These are phyloP conservation scores for Fragosphaeria purpurea DNA, from an alignment of 2,329 filamentous ascomycete species.

Conservation along the genomic window DNA sequence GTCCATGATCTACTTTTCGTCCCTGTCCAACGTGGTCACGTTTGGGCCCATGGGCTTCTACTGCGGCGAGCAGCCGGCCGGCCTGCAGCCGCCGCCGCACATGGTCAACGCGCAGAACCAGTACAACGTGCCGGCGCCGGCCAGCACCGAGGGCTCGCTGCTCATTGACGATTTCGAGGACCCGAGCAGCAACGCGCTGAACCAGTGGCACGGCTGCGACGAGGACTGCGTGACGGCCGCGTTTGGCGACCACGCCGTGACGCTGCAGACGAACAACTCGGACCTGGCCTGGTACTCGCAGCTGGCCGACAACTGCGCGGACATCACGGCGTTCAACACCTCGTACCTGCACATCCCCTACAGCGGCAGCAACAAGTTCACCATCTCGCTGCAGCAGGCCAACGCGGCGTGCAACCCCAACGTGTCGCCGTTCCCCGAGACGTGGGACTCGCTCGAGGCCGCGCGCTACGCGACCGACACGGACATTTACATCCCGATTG, in stretches of 20 bases:
- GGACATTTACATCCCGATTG: conserved; percentile 57
- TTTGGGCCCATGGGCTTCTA: conserved; percentile 50
- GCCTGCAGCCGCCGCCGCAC: conserved; percentile 30
- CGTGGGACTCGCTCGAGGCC: conserved; percentile 58
- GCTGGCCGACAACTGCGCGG: conserved; percentile 39
- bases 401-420: conserved; percentile 48
- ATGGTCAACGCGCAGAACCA: conserved; percentile 15
- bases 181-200: conserved; percentile 44
- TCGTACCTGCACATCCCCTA: conserved; percentile 57
- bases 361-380: conserved; percentile 52
- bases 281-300: conserved; percentile 22
- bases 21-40: conserved; percentile 35
- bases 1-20: conserved; percentile 39
- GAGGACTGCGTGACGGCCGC: conserved; percentile 42
- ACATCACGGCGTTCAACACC: conserved; percentile 42
- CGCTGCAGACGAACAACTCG: conserved; percentile 47
- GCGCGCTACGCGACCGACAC: conserved; percentile 41
- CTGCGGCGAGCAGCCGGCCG: conserved; percentile 39
- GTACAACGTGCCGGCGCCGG: conserved; percentile 38
- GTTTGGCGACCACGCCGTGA: conserved; percentile 33
- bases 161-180: conserved; percentile 53
- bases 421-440: conserved; percentile 52
- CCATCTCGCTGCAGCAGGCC: conserved; percentile 55
- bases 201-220: conserved; percentile 56
- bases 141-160: conserved; percentile 35